Evolutionary conservation across 225 moss, liverwort and hornwort genomes (phyloP).

Genomic region (Anthoceros angustus): DNA sequence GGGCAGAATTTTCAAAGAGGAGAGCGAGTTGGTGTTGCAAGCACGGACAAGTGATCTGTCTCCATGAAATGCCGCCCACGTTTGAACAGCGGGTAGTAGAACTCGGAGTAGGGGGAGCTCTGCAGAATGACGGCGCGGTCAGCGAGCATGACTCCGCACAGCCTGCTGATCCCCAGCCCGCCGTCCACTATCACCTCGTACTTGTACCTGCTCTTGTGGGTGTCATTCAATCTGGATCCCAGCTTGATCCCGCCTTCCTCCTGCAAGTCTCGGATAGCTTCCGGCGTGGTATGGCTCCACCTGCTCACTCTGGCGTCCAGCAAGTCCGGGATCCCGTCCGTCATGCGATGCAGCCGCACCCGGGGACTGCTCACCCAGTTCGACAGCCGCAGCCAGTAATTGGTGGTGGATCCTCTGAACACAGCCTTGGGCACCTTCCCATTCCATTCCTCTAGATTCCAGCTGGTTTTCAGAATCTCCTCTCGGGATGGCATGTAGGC

Average conservation of each 20-base stretch:
- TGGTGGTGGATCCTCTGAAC: neutral
- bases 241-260: neutral
- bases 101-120: neutral
- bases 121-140: neutral
- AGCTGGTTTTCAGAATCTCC: neutral
- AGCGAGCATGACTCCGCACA: neutral
- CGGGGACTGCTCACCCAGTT: slow-evolving; percentile 4
- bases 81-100: slow-evolving; percentile 1
- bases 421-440: neutral
- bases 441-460: neutral
- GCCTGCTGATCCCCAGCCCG: neutral
- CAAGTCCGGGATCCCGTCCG: neutral
- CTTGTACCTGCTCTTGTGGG: neutral
- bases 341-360: neutral
- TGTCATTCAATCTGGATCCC: neutral
- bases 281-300: neutral
- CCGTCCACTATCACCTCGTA: slow-evolving; percentile 1
- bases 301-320: slow-evolving; percentile 1
- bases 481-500: neutral
- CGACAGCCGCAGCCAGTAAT: neutral
- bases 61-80: slow-evolving; percentile 1
- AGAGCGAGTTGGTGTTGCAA: neutral
- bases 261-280: neutral
- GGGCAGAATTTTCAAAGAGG: too few species aligned
- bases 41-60: neutral